Base-by-base conservation (phyloP, 75 land plant genomes). In the Sequoia sempervirens region DNA sequence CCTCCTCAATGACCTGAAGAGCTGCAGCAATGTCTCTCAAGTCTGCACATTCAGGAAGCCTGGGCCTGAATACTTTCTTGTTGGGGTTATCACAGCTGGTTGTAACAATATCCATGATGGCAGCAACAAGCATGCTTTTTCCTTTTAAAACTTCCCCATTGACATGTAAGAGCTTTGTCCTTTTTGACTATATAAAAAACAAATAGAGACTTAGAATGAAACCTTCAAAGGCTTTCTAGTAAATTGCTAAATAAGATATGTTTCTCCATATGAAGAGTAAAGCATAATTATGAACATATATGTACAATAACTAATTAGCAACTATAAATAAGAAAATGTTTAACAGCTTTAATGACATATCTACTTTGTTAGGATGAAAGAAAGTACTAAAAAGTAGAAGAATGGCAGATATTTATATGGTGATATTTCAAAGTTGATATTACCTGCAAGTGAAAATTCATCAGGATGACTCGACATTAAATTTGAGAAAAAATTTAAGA, bases 71-170 rank as follows among this genome's bases (percentile, higher is more conserved):
- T 14, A 81, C 83, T 34, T 81, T 79, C 36, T 79, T 80, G 12
- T 94, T 90, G 37, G 64, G 50, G 26, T 80, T 80, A 40, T 97
- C 98, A 87, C 94, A 92, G 82, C 92, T 93, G 75, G 95, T 91
- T 47, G 98, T 96, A 81, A 98, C 87, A 23, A 98, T 88, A 85
- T 96, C 98, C 98, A 96, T 98, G 41, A 98, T 91, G 28, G 98
- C 96, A 73, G 95, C 91, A 80, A 98, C 97, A 69, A 96, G 97
- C 95, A 94, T 92, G 86, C 98, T 94, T 86, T 90, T 92, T 40
- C 98, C 98, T 87, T 90, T 90, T 68, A 87, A 90, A 82, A 85
- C 83, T 83, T 87, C 90, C 70, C 86, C 79, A 84, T 84, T 80
- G 72, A 47, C 82, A 34, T 20, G 82, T 52, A 54, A 52, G 9